phyloP scores from a whole-genome alignment of 2,329 filamentous ascomycete genomes.

The Epichloe brachyelytri region DNA sequence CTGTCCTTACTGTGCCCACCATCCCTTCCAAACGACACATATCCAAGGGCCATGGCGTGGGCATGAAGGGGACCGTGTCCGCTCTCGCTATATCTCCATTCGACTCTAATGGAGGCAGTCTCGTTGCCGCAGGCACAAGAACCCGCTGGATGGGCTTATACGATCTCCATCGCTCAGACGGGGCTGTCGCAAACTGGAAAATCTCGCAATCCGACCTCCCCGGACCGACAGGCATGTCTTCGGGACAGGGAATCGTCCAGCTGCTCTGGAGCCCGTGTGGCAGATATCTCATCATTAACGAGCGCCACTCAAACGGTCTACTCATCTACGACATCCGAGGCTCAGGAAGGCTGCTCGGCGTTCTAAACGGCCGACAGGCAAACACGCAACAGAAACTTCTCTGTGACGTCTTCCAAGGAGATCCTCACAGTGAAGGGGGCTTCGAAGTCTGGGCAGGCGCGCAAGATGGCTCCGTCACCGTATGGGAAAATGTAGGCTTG shows the following conservation, averaged over 20 bases:
- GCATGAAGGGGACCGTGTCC: slow-evolving; percentile 50
- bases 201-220: slow-evolving; percentile 41
- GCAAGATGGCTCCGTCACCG: slow-evolving; percentile 37
- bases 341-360: slow-evolving; percentile 42
- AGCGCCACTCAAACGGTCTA: slow-evolving; percentile 41
- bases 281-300: slow-evolving; percentile 48
- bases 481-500: slow-evolving; percentile 45
- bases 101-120: slow-evolving; percentile 17
- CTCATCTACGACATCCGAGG: slow-evolving; percentile 52
- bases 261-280: slow-evolving; percentile 50
- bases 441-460: slow-evolving; percentile 53
- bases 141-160: slow-evolving; percentile 50
- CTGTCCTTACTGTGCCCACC: slow-evolving; percentile 41
- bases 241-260: slow-evolving; percentile 51
- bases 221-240: slow-evolving; percentile 25
- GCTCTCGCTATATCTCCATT: slow-evolving; percentile 35
- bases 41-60: slow-evolving; percentile 46
- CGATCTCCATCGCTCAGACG: slow-evolving; percentile 41
- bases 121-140: slow-evolving; percentile 51
- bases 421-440: slow-evolving; percentile 19
- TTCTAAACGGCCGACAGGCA: slow-evolving; percentile 36
- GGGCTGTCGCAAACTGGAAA: slow-evolving; percentile 45
- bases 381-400: slow-evolving; percentile 42
- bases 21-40: slow-evolving; percentile 48
- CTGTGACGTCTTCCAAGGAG: slow-evolving; percentile 39